Evolutionary conservation across 2,329 filamentous ascomycete species (phyloP), one percentile per base, ranked within the genome.

Genomic region (Neonectria sp.): DNA sequence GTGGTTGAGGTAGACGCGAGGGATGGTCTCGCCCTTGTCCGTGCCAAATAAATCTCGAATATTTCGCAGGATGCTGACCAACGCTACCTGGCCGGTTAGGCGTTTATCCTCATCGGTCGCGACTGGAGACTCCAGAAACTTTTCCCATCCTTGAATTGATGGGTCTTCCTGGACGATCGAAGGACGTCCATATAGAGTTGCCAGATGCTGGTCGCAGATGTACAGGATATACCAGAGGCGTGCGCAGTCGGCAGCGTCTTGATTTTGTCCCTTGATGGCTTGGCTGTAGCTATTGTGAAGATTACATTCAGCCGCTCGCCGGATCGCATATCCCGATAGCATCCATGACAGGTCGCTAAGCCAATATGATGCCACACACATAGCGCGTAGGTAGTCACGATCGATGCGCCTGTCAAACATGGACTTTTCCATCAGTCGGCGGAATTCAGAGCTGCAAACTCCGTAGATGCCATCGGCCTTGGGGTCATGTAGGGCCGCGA

Each of bases 361-460:
- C 89, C 89, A 91, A 74, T 90, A 91, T 0, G 88, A 86, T 3
- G 87, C 89, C 6, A 91, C 84, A 40, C 88, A 90, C 68, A 91
- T 84, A 6, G 87, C 89, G 1, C 89, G 85, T 27, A 91, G 82
- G 70, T 89, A 86, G 65, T 91, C 89, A 3, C 80, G 75, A 48
- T 81, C 77, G 0, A 83, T 77, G 0, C 76, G 76, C 3, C 81
- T 73, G 49, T 82, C 80, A 53, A 82, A 82, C 68, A 83, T 78
- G 6, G 79, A 81, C 11, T 79, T 84, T 9, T 88, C 85, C 68
- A 90, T 86, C 1, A 90, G 79, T 0, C 86, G 82, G 2, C 87
- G 85, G 64, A 90, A 88, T 69, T 90, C 88, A n/a, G 81, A 79
- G 70, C 85, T 88, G 74, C 88, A 90, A 1, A 82, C 78, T 6